Base-by-base conservation (phyloP, 208 protist species). In the Leptomonas seymouri region DNA sequence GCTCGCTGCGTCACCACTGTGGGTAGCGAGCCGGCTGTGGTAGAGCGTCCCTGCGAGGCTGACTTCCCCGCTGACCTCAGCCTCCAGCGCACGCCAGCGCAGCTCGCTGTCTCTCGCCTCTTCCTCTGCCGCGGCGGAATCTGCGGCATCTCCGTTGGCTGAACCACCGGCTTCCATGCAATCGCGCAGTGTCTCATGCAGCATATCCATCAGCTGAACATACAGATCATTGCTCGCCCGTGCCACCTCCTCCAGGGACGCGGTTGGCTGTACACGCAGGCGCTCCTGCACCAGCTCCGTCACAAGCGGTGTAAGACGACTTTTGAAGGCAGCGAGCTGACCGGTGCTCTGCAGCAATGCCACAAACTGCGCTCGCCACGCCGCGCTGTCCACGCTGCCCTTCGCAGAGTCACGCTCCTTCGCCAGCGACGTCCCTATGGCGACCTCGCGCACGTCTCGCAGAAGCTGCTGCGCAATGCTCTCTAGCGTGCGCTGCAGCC, bases 171-270 rank as follows among this genome's bases (percentile, higher is more conserved):
- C 62, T n/a, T 49, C n/a, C 30, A 50, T 25, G 20, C 12, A 30
- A 27, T 63, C 55, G 48, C 80, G 76, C 56, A 97, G 70, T 5
- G 74, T 82, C 59, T 54, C 39, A 78, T 97, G 92, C 54, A 97
- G 81, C 69, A 85, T 84, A 51, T 97, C 85, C 20, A 94, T 77
- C 28, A 97, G 78, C 61, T 92, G 93, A 12, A 96, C 90, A 73
- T 97, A 97, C 48, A 97, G 71, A 55, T 97, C 89, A 77, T 94
- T 97, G 71, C 78, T 87, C 51, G 94, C 55, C 51, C 77, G 41
- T 28, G 65, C 71, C 28, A 96, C 71, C 28, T 80, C 81, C 60
- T 79, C 71, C 9, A 28, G 30, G 14, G 84, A 55, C 44, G 55
- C 46, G 1, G 49, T 2, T 23, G 48, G 58, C 48, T 66, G 58